A percentile compares a stretch with the other conserved stretches of the same genome.
Conservation (phyloP, 192 early-diverging fungal species). For the Thamnidium elegans region DNA sequence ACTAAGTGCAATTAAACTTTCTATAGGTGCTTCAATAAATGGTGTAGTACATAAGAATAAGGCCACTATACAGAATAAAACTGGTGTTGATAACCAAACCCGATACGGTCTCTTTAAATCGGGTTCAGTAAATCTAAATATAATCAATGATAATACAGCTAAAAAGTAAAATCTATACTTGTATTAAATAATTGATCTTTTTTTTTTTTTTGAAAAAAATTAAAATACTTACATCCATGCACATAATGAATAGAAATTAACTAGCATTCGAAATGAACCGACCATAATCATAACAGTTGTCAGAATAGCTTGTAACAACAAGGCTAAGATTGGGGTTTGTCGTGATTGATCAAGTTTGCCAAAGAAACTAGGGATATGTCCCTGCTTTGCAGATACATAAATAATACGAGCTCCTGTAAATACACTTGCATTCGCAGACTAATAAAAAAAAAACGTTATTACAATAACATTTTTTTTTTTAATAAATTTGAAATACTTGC, state of each 20-base stretch:
- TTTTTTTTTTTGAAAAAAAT: too few species aligned
- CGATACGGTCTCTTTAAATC: constrained; percentile 65
- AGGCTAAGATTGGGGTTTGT: constrained; percentile 64
- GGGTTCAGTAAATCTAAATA: constrained; percentile 65
- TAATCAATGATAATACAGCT: constrained; percentile 60
- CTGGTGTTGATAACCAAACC: constrained; percentile 66
- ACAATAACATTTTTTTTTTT: background rate
- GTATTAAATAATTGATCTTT: background rate
- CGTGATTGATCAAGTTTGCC: constrained; percentile 54
- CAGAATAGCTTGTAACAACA: constrained; percentile 60
- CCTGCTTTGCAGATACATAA: constrained; percentile 61
- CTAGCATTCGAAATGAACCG: constrained; percentile 64
- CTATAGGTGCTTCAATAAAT: constrained; percentile 52
- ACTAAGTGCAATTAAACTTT: constrained; percentile 46
- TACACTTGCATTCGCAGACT: constrained; percentile 73
- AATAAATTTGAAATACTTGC: constrained; percentile 26
- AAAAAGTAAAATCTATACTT: constrained; percentile 55
- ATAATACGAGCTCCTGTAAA: constrained; percentile 73
- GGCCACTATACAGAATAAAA: constrained; percentile 59
- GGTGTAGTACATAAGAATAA: constrained; percentile 62
- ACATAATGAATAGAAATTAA: constrained; percentile 75
- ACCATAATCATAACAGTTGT: constrained; percentile 60
- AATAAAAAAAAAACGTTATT: background rate
- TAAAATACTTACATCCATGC: constrained; percentile 62
- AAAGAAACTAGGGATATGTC: constrained; percentile 68